Evolutionary conservation across 179 eudicot genomes (phyloP).

Genomic region (Drosera spatulata): DNA sequence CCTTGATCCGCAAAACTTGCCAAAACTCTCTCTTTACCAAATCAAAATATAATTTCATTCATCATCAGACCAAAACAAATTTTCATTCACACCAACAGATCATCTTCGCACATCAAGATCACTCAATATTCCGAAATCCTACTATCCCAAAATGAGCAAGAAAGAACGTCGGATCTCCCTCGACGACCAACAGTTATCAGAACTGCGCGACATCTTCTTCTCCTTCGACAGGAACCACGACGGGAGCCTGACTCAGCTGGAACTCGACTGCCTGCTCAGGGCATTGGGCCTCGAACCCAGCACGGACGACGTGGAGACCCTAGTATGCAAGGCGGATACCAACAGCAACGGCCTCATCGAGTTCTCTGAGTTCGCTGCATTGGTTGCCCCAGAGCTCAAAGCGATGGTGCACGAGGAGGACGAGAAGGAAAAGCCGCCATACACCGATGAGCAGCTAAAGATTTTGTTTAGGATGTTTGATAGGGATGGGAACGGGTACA

Average conservation of each 20-base stretch:
- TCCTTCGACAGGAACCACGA: conserved; percentile 36
- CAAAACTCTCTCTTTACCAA: too few relatives aligned
- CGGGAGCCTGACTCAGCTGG: conserved; percentile 36
- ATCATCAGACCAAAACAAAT: too few relatives aligned
- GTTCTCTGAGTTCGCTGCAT: conserved; percentile 34
- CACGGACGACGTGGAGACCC: conserved; percentile 30
- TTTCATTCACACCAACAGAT: too few relatives aligned
- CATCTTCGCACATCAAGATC: too few relatives aligned
- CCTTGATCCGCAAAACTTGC: too few relatives aligned
- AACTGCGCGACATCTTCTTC: conserved; percentile 32
- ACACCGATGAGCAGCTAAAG: conserved; percentile 67
- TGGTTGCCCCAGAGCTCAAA: conserved; percentile 69
- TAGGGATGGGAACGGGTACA: conserved; percentile 61
- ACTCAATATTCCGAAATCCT: too few relatives aligned
- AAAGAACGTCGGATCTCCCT: not conserved
- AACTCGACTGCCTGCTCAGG: conserved; percentile 31
- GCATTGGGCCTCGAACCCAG: conserved; percentile 37
- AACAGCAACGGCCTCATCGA: conserved; percentile 39
- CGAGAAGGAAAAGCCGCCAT: conserved; percentile 44
- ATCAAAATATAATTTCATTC: too few relatives aligned
- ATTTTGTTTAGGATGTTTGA: conserved; percentile 80
- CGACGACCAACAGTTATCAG: conserved; percentile 36
- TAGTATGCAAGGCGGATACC: conserved; percentile 34
- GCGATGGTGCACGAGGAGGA: conserved; percentile 25
- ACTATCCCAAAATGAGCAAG: too few relatives aligned